phyloP scores from a whole-genome alignment of 768 basidiomycete species.

The Asterophora lycoperdoides region DNA sequence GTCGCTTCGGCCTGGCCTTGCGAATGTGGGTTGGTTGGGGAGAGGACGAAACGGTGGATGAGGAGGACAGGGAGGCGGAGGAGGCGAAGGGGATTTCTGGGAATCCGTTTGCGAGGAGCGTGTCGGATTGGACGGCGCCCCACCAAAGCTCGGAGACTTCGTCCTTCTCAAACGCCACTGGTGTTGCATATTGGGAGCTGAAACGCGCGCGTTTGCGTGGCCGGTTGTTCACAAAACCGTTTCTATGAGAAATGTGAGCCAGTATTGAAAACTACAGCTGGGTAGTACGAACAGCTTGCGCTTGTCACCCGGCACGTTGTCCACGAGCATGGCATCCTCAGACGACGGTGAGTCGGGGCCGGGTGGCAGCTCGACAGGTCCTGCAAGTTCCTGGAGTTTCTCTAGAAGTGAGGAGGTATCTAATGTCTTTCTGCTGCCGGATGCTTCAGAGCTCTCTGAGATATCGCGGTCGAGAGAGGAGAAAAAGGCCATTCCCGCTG shows the following conservation, averaged over 20 bases:
- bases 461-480: slow-evolving; percentile 53
- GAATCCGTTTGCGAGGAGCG: slow-evolving; percentile 59
- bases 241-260: slow-evolving; percentile 20
- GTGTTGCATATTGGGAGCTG: slow-evolving; percentile 35
- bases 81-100: slow-evolving; percentile 46
- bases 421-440: slow-evolving; percentile 1
- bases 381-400: slow-evolving; percentile 34
- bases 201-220: slow-evolving; percentile 63
- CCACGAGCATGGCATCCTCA: slow-evolving; percentile 24
- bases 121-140: slow-evolving; percentile 61
- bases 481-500: slow-evolving; percentile 71
- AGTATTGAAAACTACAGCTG: not conserved
- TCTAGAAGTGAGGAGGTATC: slow-evolving; percentile 19
- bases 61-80: slow-evolving; percentile 28
- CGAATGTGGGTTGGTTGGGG: slow-evolving; percentile 6
- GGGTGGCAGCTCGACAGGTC: slow-evolving; percentile 32
- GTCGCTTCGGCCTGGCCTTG: slow-evolving; percentile 31
- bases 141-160: slow-evolving; percentile 66
- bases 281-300: slow-evolving; percentile 49
- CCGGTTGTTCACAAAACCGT: slow-evolving; percentile 36
- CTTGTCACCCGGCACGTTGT: slow-evolving; percentile 51
- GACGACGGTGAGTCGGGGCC: slow-evolving; percentile 28
- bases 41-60: slow-evolving; percentile 19
- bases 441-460: slow-evolving; percentile 21
- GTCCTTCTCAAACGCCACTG: slow-evolving; percentile 34